Percentiles rank a stretch among this genome's conserved stretches.
Conservation (phyloP, 2,329 filamentous ascomycete genomes). For the Colletotrichum simmondsii region DNA sequence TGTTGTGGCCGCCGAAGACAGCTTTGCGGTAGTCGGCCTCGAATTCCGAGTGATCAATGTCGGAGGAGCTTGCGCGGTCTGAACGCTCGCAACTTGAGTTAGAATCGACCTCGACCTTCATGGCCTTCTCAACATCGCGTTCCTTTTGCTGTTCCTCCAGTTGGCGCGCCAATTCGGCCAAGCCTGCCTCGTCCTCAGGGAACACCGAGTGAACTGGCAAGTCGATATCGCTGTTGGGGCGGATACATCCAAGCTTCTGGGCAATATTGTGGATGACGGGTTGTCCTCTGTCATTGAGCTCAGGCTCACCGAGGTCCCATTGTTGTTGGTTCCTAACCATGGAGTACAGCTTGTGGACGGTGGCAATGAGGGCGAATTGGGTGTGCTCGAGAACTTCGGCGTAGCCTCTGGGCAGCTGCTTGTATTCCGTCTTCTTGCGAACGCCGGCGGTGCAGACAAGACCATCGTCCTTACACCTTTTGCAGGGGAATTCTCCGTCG, state of each 20-base stretch:
- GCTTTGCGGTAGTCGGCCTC: conserved; percentile 65
- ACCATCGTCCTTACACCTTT: conserved; percentile 74
- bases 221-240: conserved; percentile 70
- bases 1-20: conserved; percentile 51
- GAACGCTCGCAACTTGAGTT: conserved; percentile 46
- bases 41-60: conserved; percentile 65
- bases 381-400: conserved; percentile 74
- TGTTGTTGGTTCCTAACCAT: conserved; percentile 69
- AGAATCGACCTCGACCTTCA: conserved; percentile 48
- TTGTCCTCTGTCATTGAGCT: conserved; percentile 71
- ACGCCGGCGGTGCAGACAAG: conserved; percentile 72
- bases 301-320: conserved; percentile 73
- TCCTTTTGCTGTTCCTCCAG: conserved; percentile 59
- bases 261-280: conserved; percentile 75
- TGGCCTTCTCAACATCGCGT: conserved; percentile 45
- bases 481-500: conserved; percentile 74
- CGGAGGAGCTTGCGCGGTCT: conserved; percentile 65
- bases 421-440: conserved; percentile 76
- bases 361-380: conserved; percentile 72
- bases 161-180: conserved; percentile 66
- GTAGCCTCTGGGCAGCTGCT: conserved; percentile 72
- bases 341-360: conserved; percentile 72
- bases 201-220: conserved; percentile 68
- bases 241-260: conserved; percentile 71
- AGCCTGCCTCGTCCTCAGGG: conserved; percentile 69